A percentile compares a stretch with the other conserved stretches of the same genome.
Evolutionary conservation across 495 filamentous ascomycete species (phyloP).

Genomic region (Aspergillus diversus): DNA sequence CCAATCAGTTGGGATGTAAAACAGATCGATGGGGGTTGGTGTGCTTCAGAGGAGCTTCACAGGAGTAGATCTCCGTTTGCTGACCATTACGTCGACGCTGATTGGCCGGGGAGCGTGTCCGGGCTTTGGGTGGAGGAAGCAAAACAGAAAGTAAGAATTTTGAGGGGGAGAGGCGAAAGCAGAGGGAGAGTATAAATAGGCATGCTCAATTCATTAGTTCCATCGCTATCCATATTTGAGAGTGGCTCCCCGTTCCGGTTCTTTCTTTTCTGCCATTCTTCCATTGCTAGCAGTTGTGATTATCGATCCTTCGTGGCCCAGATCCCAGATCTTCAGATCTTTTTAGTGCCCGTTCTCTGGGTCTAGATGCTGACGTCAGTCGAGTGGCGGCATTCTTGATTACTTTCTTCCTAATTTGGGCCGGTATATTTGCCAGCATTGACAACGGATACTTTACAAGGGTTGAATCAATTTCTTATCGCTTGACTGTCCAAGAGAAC

Average conservation of each 20-base stretch:
- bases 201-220: background rate
- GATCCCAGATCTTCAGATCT: background rate
- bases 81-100: conserved; percentile 7
- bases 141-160: background rate
- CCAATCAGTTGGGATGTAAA: background rate
- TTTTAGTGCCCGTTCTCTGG: background rate
- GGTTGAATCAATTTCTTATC: too few species aligned
- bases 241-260: background rate
- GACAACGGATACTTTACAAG: background rate
- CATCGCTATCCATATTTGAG: too few species aligned
- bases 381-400: too few species aligned
- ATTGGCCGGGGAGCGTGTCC: conserved; percentile 11
- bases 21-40: background rate
- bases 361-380: conserved; percentile 2
- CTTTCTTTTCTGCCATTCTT: background rate
- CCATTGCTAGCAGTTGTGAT: too few species aligned
- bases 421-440: background rate
- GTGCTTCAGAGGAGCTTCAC: background rate
- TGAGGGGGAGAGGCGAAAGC: background rate
- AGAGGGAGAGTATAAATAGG: background rate
- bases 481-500: background rate
- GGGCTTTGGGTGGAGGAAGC: conserved; percentile 1
- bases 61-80: conserved; percentile 7
- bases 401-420: background rate
- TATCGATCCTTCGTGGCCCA: too few species aligned